phyloP scores from a whole-genome alignment of 2,329 filamentous ascomycete genomes.

The Pseudogymnoascus sp. region DNA sequence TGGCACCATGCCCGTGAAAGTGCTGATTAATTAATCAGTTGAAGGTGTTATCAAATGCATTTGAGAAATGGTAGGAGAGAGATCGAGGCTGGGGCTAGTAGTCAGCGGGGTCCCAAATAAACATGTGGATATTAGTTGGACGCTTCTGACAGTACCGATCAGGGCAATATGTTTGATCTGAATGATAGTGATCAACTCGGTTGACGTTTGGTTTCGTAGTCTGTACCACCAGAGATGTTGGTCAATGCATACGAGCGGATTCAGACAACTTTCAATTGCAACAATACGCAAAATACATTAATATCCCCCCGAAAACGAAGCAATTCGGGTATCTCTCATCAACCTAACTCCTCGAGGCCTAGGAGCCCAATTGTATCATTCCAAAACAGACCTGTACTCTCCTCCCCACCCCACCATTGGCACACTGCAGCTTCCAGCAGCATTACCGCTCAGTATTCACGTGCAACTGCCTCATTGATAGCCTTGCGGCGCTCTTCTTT shows the following conservation, averaged over 20 bases:
- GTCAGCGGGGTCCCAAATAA: not conserved
- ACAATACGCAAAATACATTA: not conserved
- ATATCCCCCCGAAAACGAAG: not conserved
- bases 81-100: not conserved
- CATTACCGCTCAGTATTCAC: not conserved
- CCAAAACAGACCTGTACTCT: not conserved
- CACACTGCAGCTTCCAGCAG: not conserved
- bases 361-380: not conserved
- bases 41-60: not conserved
- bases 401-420: not conserved
- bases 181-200: not conserved
- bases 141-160: no score
- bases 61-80: not conserved
- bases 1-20: not conserved
- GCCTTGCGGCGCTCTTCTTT: not conserved
- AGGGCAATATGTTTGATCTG: not conserved
- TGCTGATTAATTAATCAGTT: not conserved
- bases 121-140: not conserved
- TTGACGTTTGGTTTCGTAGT: no score
- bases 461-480: not conserved
- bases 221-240: not conserved
- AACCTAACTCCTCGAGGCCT: not conserved
- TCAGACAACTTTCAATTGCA: not conserved
- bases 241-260: not conserved
- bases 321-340: not conserved